Percentiles rank a stretch among this genome's conserved stretches.
Conservation (phyloP, 2,329 filamentous ascomycete species). For the Chaetomiaceae sp. region DNA sequence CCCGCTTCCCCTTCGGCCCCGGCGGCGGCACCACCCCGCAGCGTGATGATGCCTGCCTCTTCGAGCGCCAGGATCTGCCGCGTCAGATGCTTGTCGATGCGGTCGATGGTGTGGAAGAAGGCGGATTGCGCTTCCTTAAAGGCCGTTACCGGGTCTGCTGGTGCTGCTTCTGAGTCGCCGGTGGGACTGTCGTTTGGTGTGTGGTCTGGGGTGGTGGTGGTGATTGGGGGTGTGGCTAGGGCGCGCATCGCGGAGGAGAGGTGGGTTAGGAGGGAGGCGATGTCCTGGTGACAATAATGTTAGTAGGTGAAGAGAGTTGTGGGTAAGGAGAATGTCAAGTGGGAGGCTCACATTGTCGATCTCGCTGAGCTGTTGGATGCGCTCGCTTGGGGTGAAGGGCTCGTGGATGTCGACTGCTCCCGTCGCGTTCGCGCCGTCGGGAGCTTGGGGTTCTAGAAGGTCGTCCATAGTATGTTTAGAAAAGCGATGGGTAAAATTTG, state of each 20-base stretch:
- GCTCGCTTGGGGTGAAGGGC: conserved; percentile 69
- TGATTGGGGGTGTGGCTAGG: conserved; percentile 45
- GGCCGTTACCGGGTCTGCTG: conserved; percentile 44
- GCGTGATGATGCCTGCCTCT: conserved; percentile 69
- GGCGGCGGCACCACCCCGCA: conserved; percentile 22
- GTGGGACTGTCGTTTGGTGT: conserved; percentile 25
- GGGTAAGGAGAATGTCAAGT: conserved; percentile 12
- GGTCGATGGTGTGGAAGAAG: conserved; percentile 70
- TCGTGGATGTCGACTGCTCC: conserved; percentile 32
- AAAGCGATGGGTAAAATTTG: not conserved
- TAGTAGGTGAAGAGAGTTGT: conserved; percentile 25
- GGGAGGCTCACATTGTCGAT: conserved; percentile 60
- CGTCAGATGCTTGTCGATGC: conserved; percentile 68
- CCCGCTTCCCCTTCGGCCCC: not conserved
- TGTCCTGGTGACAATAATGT: conserved; percentile 34
- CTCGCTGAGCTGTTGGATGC: conserved; percentile 73
- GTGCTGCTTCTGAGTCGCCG: conserved; percentile 1
- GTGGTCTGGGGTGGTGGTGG: not conserved
- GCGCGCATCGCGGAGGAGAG: conserved; percentile 59
- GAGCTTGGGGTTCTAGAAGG: not conserved
- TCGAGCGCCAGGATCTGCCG: conserved; percentile 75
- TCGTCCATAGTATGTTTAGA: conserved; percentile 15
- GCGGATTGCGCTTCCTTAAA: conserved; percentile 58
- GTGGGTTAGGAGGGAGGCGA: conserved; percentile 43
- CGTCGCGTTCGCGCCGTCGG: not conserved